Evolutionary conservation across 2,329 filamentous ascomycete species (phyloP).

Genomic region (Tolypocladium ophioglossoides): DNA sequence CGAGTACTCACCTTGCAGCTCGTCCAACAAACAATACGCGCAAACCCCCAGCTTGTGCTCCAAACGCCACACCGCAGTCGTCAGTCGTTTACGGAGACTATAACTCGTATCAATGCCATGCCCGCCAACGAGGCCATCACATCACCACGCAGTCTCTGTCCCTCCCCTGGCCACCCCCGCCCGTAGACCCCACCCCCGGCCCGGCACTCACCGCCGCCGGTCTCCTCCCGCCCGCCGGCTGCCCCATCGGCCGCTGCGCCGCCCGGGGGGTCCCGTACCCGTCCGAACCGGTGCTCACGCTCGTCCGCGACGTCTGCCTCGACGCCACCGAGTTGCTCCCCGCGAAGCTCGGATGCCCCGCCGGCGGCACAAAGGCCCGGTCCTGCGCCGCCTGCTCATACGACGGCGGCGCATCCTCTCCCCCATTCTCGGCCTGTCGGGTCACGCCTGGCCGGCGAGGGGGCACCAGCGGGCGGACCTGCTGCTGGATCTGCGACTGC

Average conservation of each 20-base stretch:
- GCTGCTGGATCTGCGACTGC: conserved; percentile 10
- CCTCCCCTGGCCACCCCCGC: conserved; percentile 7
- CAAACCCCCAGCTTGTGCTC: background rate
- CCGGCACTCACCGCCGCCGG: conserved; percentile 10
- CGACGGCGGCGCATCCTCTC: conserved; percentile 43
- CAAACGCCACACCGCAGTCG: conserved; percentile 3
- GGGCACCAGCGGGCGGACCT: conserved; percentile 32
- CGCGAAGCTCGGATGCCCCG: conserved; percentile 39
- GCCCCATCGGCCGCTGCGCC: conserved; percentile 7
- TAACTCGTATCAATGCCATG: background rate
- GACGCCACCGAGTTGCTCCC: conserved; percentile 19
- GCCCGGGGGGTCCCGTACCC: background rate
- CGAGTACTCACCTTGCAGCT: background rate
- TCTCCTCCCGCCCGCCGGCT: conserved; percentile 13
- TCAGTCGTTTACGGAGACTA: no score
- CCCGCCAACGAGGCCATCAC: conserved; percentile 20
- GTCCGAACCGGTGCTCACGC: background rate
- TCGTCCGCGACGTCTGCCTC: conserved; percentile 2
- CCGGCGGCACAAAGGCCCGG: conserved; percentile 39
- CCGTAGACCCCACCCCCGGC: conserved; percentile 8
- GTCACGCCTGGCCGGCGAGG: conserved; percentile 25
- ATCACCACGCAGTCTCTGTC: conserved; percentile 36
- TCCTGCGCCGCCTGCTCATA: conserved; percentile 47
- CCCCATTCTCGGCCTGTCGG: conserved; percentile 25
- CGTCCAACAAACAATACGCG: background rate